phyloP scores from a whole-genome alignment of 2,329 filamentous ascomycete genomes.

The Cercospora beticola region DNA sequence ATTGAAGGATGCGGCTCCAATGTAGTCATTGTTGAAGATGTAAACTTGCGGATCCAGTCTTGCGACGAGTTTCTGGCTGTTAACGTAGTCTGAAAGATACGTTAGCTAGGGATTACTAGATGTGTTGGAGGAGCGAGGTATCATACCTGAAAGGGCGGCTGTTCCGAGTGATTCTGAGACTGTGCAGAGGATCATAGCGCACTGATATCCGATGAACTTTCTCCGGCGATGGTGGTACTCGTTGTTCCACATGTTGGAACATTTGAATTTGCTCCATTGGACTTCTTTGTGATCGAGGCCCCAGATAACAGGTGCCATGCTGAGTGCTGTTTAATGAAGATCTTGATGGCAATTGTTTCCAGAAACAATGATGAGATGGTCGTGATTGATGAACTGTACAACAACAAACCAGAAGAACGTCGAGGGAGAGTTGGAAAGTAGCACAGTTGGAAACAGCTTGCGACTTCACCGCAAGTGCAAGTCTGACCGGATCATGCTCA shows the following conservation, averaged over 20 bases:
- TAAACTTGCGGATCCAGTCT: conserved; percentile 41
- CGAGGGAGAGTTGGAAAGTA: not conserved
- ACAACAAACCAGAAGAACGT: not conserved
- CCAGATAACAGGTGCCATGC: conserved; percentile 52
- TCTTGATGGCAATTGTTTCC: not conserved
- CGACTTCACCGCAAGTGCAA: not conserved
- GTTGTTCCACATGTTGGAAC: conserved; percentile 56
- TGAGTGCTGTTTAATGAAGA: not conserved
- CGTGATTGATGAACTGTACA: not conserved
- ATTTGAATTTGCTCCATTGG: conserved; percentile 59
- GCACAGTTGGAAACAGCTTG: not conserved
- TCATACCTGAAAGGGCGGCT: conserved; percentile 53
- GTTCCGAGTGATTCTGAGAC: conserved; percentile 59
- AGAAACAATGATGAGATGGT: not conserved
- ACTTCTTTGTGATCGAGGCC: conserved; percentile 58
- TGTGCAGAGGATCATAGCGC: conserved; percentile 59
- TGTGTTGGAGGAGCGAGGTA: not conserved
- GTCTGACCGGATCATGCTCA: not conserved
- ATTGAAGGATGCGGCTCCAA: conserved; percentile 58
- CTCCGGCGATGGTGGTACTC: conserved; percentile 56
- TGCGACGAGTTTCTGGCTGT: conserved; percentile 53
- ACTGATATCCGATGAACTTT: conserved; percentile 61
- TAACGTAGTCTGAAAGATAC: conserved; percentile 50
- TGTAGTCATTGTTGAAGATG: conserved; percentile 56
- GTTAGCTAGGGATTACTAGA: not conserved